Percentiles rank a stretch among this genome's conserved stretches.
Conservation (phyloP, 805 yeast genomes). For the Metschnikowia cubensis region DNA sequence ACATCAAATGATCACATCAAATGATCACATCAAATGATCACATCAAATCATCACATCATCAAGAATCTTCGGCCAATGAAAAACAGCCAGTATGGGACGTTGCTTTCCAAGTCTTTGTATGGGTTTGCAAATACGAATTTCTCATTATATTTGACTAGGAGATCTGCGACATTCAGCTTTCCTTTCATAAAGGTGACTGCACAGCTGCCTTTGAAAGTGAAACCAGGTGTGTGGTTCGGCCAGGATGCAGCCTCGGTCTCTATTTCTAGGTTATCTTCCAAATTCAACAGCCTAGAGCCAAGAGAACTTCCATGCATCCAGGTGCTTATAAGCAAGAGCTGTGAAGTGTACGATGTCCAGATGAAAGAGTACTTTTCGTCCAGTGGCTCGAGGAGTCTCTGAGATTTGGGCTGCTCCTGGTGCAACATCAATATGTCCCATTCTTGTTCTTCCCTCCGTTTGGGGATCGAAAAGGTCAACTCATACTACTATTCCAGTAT, state of each 20-base stretch:
- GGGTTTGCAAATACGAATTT: too few species aligned
- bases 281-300: conserved; percentile 1
- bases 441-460: conserved; percentile 69
- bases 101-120: too few species aligned
- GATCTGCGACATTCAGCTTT: too few species aligned
- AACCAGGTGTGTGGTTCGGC: conserved; percentile 98
- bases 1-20: too few species aligned
- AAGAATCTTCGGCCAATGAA: too few species aligned
- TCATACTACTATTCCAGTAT: conserved; percentile 68
- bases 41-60: too few species aligned
- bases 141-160: too few species aligned
- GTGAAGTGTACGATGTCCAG: conserved; percentile 35
- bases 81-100: too few species aligned
- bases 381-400: background rate
- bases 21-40: too few species aligned
- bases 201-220: conserved; percentile 61
- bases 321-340: conserved; percentile 36
- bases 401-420: background rate
- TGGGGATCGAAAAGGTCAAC: conserved; percentile 79
- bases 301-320: conserved; percentile 28
- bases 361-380: conserved; percentile 25
- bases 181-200: conserved; percentile 74
- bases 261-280: conserved; percentile 56
- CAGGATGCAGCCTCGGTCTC: conserved; percentile 92
- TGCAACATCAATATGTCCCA: conserved; percentile 29